These are phyloP conservation scores for Gossypium schwendimanii DNA, from an alignment of 441 rosid genomes.

Conservation along the genomic window DNA sequence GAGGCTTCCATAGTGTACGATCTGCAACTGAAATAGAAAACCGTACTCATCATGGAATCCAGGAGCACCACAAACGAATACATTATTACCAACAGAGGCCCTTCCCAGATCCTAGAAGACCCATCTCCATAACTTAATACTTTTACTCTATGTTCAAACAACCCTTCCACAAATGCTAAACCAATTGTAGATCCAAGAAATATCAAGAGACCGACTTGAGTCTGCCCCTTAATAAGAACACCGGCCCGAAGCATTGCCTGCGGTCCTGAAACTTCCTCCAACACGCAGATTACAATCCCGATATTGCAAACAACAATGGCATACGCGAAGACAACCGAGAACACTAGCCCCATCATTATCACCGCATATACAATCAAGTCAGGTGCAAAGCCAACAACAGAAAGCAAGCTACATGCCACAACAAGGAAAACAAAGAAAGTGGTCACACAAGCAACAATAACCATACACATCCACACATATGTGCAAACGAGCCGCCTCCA, in stretches of 20 bases:
- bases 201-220: conserved; percentile 81
- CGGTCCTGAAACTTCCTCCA: conserved; percentile 83
- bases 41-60: conserved; percentile 79
- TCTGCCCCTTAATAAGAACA: conserved; percentile 72
- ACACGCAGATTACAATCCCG: conserved; percentile 61
- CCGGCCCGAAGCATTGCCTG: conserved; percentile 60
- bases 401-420: conserved; percentile 42
- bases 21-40: conserved; percentile 84
- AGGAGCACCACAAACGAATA: conserved; percentile 75
- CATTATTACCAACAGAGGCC: conserved; percentile 78
- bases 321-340: conserved; percentile 76
- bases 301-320: conserved; percentile 66
- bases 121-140: conserved; percentile 85
- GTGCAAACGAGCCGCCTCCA: conserved; percentile 66
- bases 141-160: conserved; percentile 89
- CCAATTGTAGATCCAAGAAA: conserved; percentile 80
- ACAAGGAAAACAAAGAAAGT: conserved; percentile 59
- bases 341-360: conserved; percentile 45
- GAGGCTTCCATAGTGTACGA: conserved; percentile 53
- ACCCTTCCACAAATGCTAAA: conserved; percentile 64
- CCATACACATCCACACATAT: conserved; percentile 60
- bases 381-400: conserved; percentile 48
- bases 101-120: conserved; percentile 89
- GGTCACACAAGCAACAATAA: conserved; percentile 51
- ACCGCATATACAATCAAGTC: conserved; percentile 54